Evolutionary conservation across 2,329 filamentous ascomycete genomes (phyloP).

Genomic region (Hymenotorrendiella dingleyae): DNA sequence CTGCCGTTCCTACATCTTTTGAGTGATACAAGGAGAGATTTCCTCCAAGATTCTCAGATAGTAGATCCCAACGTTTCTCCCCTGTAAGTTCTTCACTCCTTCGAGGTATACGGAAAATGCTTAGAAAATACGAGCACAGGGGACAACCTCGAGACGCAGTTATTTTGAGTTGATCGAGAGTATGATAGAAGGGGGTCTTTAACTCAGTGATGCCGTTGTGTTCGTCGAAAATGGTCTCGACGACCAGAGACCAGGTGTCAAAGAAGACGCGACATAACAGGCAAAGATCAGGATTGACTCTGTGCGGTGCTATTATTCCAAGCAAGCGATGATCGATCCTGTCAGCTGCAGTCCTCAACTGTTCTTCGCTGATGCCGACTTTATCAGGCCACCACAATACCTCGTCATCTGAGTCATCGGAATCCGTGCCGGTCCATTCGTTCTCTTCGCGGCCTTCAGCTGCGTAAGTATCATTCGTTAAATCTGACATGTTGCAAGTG

Average conservation of each 20-base stretch:
- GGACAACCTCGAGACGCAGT: background rate
- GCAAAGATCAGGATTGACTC: background rate
- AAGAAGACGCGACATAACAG: background rate
- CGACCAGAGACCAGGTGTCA: background rate
- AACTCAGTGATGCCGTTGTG: background rate
- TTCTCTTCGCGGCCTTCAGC: too few relatives aligned
- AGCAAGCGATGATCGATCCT: background rate
- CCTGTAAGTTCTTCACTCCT: background rate
- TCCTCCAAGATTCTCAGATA: background rate
- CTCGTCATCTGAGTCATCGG: too few relatives aligned
- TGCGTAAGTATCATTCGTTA: too few relatives aligned
- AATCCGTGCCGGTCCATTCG: too few relatives aligned
- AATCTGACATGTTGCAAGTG: too few relatives aligned
- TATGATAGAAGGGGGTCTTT: background rate
- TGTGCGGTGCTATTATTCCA: too few relatives aligned
- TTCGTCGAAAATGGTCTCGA: background rate
- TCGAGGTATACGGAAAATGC: background rate
- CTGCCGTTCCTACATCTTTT: too few relatives aligned
- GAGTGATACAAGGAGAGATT: background rate
- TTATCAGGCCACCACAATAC: background rate
- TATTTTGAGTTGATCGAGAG: background rate
- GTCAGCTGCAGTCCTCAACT: background rate
- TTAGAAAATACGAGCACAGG: background rate
- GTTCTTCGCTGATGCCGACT: background rate
- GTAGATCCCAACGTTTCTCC: background rate